phyloP scores from a whole-genome alignment of 139 green algal species.

The Limnomonas spitsbergensis region DNA sequence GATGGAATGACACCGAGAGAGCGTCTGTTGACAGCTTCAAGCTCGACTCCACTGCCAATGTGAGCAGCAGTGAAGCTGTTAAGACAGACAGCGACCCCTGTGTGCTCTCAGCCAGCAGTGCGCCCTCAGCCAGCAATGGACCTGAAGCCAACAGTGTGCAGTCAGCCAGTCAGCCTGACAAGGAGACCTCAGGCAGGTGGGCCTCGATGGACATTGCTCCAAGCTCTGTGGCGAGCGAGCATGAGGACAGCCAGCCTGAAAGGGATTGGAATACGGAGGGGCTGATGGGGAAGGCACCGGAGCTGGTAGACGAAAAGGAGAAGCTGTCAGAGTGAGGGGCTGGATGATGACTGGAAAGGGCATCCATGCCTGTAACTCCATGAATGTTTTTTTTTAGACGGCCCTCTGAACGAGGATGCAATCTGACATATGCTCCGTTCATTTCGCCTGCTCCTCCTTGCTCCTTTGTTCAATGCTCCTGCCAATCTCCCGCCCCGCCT shows the following conservation, averaged over 20 bases:
- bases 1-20: slow-evolving; percentile 26
- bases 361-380: background rate
- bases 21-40: slow-evolving; percentile 18
- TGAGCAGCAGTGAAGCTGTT: slow-evolving; percentile 14
- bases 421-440: background rate
- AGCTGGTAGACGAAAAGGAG: slow-evolving; percentile 70
- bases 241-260: slow-evolving; percentile 58
- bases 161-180: no score
- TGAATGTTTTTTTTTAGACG: background rate
- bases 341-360: background rate
- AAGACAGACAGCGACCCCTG: background rate
- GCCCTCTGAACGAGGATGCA: no score
- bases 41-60: background rate
- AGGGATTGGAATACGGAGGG: slow-evolving; percentile 68
- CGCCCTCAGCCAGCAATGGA: no score
- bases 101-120: no score
- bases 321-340: slow-evolving; percentile 40
- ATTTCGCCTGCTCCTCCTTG: no score
- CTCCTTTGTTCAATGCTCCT: no score
- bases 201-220: slow-evolving; percentile 34
- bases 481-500: no score
- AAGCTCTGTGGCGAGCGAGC: slow-evolving; percentile 80
- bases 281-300: slow-evolving; percentile 39
- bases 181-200: no score
- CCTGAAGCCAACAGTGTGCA: no score